Base-by-base conservation (phyloP, 1,284 basidiomycete species). In the Sanguinoderma infundibulare region DNA sequence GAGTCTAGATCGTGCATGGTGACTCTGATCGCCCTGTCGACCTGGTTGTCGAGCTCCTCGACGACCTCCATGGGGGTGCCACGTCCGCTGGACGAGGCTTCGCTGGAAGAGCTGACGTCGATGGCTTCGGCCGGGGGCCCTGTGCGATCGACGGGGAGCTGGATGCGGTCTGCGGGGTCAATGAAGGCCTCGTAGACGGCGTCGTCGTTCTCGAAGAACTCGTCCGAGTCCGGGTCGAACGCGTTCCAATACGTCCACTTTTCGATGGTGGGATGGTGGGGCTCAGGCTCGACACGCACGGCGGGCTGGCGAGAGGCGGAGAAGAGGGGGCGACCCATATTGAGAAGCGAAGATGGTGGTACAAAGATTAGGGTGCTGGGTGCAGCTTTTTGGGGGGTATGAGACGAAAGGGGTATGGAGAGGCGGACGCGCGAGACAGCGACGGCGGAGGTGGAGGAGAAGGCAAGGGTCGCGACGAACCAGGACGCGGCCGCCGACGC, bases 211-310 rank as follows among this genome's bases (percentile, higher is more conserved):
- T 77, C 74, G 70, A 88, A 89, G 73, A 91, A 92, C 65, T 90
- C 90, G 66, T 91, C 90, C 14, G 88, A 85, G 73, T 92, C 90
- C n/a, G 90, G 90, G 74, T 92, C 90, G 71, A 91, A 92, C 6
- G 83, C 77, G 72, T 90, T 88, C 73, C 79, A 81, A 64, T 80
- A 77, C 62, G 85, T 83, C 89, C 89, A 92, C 72, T 77, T 85
- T 71, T 84, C 78, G 77, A 78, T 86, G 30, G 72, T 65, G 51
- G 75, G 73, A 54, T 75, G 69, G 34, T 75, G 75, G 30, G 72
- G 69, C 66, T 85, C 82, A 50, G 81, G 81, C 59, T 84, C 82
- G 54, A 80, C 78, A 70, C 79, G 81, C 57, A 86, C 79, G 54
- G 77, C 76, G 44, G 82, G 81, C 49, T 78, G 67, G 65, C 82